Evolutionary conservation across 2,329 filamentous ascomycete species (phyloP).

Genomic region (Diaporthe sp.): DNA sequence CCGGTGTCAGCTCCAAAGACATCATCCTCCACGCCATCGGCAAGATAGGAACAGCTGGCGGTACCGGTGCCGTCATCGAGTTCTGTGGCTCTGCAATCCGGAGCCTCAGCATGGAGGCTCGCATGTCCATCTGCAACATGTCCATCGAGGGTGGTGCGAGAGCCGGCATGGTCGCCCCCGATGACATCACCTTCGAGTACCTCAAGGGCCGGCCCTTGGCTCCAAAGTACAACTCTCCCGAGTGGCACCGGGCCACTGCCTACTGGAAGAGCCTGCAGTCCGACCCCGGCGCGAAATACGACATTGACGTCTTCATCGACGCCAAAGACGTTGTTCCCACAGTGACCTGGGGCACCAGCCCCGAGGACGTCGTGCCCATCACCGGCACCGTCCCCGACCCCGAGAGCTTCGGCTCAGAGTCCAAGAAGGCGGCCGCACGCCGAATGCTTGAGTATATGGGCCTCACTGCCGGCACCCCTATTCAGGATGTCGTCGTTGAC

Average conservation of each 20-base stretch:
- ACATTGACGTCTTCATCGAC: conserved; percentile 89
- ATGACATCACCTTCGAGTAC: conserved; percentile 94
- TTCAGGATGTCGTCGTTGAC: conserved; percentile 93
- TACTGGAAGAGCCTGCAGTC: conserved; percentile 92
- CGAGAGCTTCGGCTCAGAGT: conserved; percentile 83
- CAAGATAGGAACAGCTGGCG: conserved; percentile 93
- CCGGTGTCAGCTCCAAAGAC: conserved; percentile 96
- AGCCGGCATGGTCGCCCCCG: conserved; percentile 96
- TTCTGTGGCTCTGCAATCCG: conserved; percentile 97
- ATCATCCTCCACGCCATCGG: conserved; percentile 94
- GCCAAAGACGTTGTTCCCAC: conserved; percentile 94
- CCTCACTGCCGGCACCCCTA: conserved; percentile 83
- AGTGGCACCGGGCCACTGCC: conserved; percentile 88
- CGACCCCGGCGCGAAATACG: conserved; percentile 89
- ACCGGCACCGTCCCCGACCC: conserved; percentile 91
- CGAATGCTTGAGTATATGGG: conserved; percentile 98
- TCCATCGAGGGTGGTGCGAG: conserved; percentile 95
- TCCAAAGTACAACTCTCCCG: conserved; percentile 83
- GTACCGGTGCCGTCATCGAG: conserved; percentile 94
- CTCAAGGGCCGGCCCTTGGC: conserved; percentile 92
- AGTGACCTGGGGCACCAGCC: conserved; percentile 96
- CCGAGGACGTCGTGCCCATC: conserved; percentile 96
- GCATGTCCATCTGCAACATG: conserved; percentile 99
- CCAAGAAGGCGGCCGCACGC: conserved; percentile 83
- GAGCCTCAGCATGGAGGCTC: conserved; percentile 90